Evolutionary conservation across 768 basidiomycete species (phyloP).

Genomic region (Dioszegia crocea): DNA sequence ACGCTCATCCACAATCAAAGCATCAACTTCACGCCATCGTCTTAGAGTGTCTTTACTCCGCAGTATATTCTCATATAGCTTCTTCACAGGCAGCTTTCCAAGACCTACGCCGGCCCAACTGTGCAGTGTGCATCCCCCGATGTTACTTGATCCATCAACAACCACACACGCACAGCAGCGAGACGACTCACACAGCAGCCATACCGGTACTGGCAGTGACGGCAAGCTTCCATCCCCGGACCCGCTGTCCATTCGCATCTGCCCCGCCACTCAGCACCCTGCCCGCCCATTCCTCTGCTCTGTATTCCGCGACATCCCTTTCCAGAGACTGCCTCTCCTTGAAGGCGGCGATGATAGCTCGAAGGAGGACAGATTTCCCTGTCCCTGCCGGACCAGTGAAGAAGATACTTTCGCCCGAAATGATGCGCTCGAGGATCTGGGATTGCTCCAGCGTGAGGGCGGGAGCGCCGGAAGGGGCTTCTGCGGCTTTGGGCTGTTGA

Average conservation of each 20-base stretch:
- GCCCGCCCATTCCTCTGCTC: constrained; percentile 1
- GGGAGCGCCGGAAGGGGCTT: constrained; percentile 1
- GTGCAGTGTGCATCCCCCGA: constrained; percentile 37
- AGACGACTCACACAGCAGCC: constrained; percentile 54
- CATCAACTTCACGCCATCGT: constrained; percentile 34
- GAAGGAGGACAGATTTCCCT: constrained; percentile 88
- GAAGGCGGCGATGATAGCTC: constrained; percentile 79
- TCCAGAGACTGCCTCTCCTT: constrained; percentile 12
- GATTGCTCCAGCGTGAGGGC: constrained; percentile 24
- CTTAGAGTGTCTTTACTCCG: constrained; percentile 13
- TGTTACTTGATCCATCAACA: constrained; percentile 21
- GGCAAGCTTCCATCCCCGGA: constrained; percentile 27
- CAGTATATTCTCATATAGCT: constrained; percentile 21
- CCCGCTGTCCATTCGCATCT: neutral
- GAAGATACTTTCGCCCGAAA: constrained; percentile 67
- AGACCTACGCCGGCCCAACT: constrained; percentile 41
- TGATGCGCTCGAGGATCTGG: constrained; percentile 25
- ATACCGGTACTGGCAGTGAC: constrained; percentile 96
- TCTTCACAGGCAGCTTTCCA: constrained; percentile 16
- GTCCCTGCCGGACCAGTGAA: constrained; percentile 98
- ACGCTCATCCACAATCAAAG: constrained; percentile 48
- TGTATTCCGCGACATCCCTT: no score
- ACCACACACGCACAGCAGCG: neutral
- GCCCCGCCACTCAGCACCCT: constrained; percentile 6
- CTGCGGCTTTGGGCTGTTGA: neutral